These are phyloP conservation scores for Globisporangium cederbergense DNA, from an alignment of 352 stramenopile genomes.

Conservation along the genomic window DNA sequence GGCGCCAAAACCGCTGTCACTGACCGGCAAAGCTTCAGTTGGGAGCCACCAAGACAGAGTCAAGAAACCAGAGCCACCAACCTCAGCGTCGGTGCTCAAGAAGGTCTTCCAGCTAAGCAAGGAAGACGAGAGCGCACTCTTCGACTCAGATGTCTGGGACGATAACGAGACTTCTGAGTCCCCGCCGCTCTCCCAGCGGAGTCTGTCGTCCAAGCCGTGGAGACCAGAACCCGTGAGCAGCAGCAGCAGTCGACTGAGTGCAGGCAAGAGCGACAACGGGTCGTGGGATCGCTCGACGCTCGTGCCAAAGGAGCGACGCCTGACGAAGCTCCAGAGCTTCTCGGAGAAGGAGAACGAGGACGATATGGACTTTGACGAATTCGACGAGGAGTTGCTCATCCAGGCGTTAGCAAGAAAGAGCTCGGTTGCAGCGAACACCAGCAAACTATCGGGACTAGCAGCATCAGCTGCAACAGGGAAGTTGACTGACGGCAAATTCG, in stretches of 20 bases:
- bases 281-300: conserved; percentile 61
- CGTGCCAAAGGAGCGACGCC: conserved; percentile 54
- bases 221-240: background rate
- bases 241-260: background rate
- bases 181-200: background rate
- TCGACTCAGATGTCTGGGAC: conserved; percentile 73
- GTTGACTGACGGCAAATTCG: background rate
- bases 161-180: conserved; percentile 29
- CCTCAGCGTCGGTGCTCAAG: conserved; percentile 17
- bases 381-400: conserved; percentile 65
- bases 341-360: conserved; percentile 64
- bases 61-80: conserved; percentile 3
- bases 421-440: conserved; percentile 15
- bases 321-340: conserved; percentile 72
- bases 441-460: background rate
- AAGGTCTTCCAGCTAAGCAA: conserved; percentile 65
- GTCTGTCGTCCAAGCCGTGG: background rate
- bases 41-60: background rate
- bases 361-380: conserved; percentile 56
- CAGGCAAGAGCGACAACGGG: background rate
- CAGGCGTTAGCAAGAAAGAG: conserved; percentile 39
- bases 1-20: conserved; percentile 28
- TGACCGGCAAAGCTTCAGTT: background rate
- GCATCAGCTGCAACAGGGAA: background rate
- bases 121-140: conserved; percentile 68